A percentile compares a stretch with the other conserved stretches of the same genome.
Conservation (phyloP, 805 yeast species). For the Lipomyces yamadae region DNA sequence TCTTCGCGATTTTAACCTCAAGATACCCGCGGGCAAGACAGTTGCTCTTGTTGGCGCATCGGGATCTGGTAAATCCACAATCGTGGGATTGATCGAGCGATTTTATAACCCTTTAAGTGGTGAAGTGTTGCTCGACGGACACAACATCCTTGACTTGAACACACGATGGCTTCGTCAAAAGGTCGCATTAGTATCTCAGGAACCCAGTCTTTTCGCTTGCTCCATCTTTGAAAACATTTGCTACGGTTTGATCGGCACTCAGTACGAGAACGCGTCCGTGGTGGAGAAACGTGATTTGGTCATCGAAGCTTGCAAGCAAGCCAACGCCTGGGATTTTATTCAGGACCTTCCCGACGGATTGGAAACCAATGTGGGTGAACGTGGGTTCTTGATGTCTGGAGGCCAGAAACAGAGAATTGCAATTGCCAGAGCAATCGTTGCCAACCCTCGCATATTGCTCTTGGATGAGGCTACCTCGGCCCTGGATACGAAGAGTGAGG, state of each 20-base stretch:
- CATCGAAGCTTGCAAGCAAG: conserved; percentile 53
- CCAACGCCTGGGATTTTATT: conserved; percentile 59
- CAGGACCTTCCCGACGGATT: conserved; percentile 57
- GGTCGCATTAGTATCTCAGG: conserved; percentile 67
- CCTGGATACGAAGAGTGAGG: conserved; percentile 64
- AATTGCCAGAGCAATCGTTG: conserved; percentile 62
- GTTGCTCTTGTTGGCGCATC: conserved; percentile 91
- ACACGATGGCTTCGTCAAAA: conserved; percentile 57
- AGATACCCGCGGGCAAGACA: conserved; percentile 74
- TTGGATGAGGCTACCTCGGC: conserved; percentile 76
- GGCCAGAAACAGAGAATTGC: conserved; percentile 71
- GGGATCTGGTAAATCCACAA: conserved; percentile 55
- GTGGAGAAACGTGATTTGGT: conserved; percentile 49
- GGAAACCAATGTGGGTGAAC: conserved; percentile 59
- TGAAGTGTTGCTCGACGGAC: conserved; percentile 53
- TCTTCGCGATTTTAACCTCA: conserved; percentile 39
- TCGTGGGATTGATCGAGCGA: conserved; percentile 61
- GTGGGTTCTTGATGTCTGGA: conserved; percentile 65
- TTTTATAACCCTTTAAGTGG: conserved; percentile 63
- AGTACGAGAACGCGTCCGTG: conserved; percentile 45
- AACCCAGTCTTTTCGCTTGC: conserved; percentile 68
- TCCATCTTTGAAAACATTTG: conserved; percentile 78
- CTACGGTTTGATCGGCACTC: conserved; percentile 62
- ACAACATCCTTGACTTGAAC: conserved; percentile 55
- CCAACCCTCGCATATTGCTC: conserved; percentile 59